A percentile compares a stretch with the other conserved stretches of the same genome.
Evolutionary conservation across 495 filamentous ascomycete genomes (phyloP).

Genomic region (Daldinia grandis): DNA sequence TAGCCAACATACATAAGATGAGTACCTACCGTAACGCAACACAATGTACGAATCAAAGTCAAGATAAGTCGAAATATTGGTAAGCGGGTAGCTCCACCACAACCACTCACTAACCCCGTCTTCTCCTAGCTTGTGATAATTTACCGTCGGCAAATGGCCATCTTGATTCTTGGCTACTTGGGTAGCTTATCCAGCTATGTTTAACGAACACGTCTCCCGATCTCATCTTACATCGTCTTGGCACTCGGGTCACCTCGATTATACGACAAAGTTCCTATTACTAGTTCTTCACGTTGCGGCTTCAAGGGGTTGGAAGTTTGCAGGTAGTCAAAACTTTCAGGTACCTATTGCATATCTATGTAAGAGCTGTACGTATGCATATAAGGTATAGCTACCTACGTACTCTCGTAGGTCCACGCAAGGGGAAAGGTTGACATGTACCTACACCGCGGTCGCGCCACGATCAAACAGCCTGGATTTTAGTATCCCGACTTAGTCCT

Average conservation of each 20-base stretch:
- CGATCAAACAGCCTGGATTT: neutral
- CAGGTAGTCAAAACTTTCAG: neutral
- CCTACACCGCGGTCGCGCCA: slow-evolving; percentile 19
- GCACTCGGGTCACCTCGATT: slow-evolving; percentile 16
- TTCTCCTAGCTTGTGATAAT: slow-evolving; percentile 25
- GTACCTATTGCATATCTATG: neutral
- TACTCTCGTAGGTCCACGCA: slow-evolving; percentile 7
- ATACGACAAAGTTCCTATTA: neutral
- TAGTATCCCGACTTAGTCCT: neutral
- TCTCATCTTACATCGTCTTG: slow-evolving; percentile 32
- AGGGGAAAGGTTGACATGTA: neutral
- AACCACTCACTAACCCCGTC: slow-evolving; percentile 9
- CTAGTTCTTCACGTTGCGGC: slow-evolving; percentile 18
- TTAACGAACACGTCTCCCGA: slow-evolving; percentile 13
- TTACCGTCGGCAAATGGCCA: slow-evolving; percentile 34
- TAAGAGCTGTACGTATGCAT: neutral
- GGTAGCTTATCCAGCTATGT: slow-evolving; percentile 38
- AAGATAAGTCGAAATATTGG: slow-evolving; percentile 24
- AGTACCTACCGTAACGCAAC: too few species aligned
- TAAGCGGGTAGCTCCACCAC: slow-evolving; percentile 19
- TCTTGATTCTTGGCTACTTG: slow-evolving; percentile 29
- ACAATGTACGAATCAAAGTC: too few species aligned
- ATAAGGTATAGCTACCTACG: too few species aligned
- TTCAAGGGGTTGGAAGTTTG: neutral
- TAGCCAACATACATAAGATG: neutral